Base-by-base conservation (phyloP, 768 basidiomycete genomes). In the Saitozyma podzolica region DNA sequence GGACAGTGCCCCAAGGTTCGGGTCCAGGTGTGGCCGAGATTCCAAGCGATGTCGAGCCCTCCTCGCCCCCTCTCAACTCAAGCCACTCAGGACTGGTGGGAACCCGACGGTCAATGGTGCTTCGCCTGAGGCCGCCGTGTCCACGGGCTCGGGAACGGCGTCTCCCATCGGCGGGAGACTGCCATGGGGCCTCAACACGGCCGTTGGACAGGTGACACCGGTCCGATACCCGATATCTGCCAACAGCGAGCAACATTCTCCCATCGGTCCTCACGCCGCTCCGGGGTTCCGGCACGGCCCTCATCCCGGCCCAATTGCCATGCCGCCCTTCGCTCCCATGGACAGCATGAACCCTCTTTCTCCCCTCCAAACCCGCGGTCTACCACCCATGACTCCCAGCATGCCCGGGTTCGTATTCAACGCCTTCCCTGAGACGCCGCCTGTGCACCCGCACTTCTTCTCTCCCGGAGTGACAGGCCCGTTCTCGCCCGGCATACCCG, bases 391-490 rank as follows among this genome's bases (percentile, higher is more conserved):
- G 73, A 96, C 94, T n/a, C 93, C 94, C 0, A 90, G 89, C 63
- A 97, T 98, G 94, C 95, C 95, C 0, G 87, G 91, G 6, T 98
- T 96, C 80, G 88, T 87, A 11, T 94, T 96, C 79, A 83, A 88
- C 47, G 66, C 72, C 16, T 75, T 67, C 49, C 74, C 73, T 2
- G 80, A 84, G 73, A 72, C 82, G 50, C 80, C 84, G 54, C 82
- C 82, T 9, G 54, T 83, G 48, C 64, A 80, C 64, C 79, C 80
- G 41, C 78, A 78, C 53, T 81, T 83, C 72, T 63, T 80, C 17
- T 74, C 81, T 51, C 73, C 78, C 17, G 73, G 80, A 52, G 58
- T 78, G 16, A 20, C 43, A 7, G 80, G 78, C 40, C 80, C 85
- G 37, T 87, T 90, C 82, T 88, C 89, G 0, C 90, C 91, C 87